Percentiles rank a stretch among this genome's conserved stretches.
Conservation (phyloP, 164 flowering plant genomes). For the Saururus chinensis region DNA sequence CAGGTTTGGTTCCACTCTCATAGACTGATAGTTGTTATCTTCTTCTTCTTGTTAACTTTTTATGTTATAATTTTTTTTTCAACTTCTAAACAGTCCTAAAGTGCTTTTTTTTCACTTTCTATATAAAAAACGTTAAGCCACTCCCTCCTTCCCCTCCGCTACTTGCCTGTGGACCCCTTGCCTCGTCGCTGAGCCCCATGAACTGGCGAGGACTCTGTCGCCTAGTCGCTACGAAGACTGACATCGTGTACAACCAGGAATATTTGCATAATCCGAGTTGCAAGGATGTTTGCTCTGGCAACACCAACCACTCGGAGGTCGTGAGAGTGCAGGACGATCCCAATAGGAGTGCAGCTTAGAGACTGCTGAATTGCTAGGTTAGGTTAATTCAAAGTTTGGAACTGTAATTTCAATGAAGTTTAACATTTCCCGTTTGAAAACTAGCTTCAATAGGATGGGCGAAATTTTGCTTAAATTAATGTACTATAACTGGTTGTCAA, state of each 20-base stretch:
- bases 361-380: slow-evolving; percentile 66
- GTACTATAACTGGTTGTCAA: too few relatives aligned
- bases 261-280: slow-evolving; percentile 53
- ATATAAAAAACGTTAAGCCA: too few relatives aligned
- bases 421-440: too few relatives aligned
- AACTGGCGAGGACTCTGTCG: slow-evolving; percentile 7
- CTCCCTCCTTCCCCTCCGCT: not conserved
- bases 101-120: too few relatives aligned
- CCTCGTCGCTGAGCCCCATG: not conserved
- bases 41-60: too few relatives aligned
- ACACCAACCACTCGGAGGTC: slow-evolving; percentile 64
- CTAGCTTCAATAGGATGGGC: too few relatives aligned
- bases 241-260: slow-evolving; percentile 82
- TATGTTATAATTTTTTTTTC: too few relatives aligned
- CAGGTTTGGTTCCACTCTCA: too few relatives aligned
- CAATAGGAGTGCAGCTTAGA: slow-evolving; percentile 53
- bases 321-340: slow-evolving; percentile 87
- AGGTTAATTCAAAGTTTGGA: not conserved
- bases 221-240: slow-evolving; percentile 79
- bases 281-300: slow-evolving; percentile 64
- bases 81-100: too few relatives aligned
- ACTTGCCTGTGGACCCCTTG: not conserved
- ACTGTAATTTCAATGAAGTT: too few relatives aligned
- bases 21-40: too few relatives aligned
- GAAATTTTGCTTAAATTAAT: too few relatives aligned